Evolutionary conservation across 78 protist species (phyloP).

Genomic region (Cavenderia fasciculata): DNA sequence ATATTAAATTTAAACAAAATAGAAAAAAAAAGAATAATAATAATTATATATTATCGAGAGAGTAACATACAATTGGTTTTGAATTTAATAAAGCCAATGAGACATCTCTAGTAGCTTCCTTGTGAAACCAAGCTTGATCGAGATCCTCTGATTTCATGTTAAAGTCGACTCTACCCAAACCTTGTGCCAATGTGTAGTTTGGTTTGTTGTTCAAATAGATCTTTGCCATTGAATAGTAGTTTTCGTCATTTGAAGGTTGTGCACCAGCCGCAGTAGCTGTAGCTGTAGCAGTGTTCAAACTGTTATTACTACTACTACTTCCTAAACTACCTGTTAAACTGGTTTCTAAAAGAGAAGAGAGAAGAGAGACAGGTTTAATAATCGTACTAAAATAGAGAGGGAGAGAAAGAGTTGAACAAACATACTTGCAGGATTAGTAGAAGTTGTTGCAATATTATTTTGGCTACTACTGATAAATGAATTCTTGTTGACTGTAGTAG

Average conservation of each 20-base stretch:
- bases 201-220: constrained; percentile 55
- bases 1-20: no score
- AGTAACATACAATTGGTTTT: constrained; percentile 47
- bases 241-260: not conserved
- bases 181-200: constrained; percentile 5
- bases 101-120: constrained; percentile 74
- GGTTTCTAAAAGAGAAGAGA: no score
- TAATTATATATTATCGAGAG: no score
- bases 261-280: not conserved
- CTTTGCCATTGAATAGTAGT: constrained; percentile 49
- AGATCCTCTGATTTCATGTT: constrained; percentile 75
- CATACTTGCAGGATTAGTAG: not conserved
- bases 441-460: not conserved
- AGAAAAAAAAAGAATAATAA: not conserved
- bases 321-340: no score
- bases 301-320: constrained; percentile 1
- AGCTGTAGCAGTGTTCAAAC: no score
- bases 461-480: not conserved
- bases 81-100: constrained; percentile 34
- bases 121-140: constrained; percentile 70
- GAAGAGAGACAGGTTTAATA: no score
- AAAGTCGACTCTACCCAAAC: constrained; percentile 65
- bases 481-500: not conserved
- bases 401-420: not conserved
- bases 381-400: not conserved